Base-by-base conservation (phyloP, 2,329 filamentous ascomycete species). In the Gliomastix tumulicola region DNA sequence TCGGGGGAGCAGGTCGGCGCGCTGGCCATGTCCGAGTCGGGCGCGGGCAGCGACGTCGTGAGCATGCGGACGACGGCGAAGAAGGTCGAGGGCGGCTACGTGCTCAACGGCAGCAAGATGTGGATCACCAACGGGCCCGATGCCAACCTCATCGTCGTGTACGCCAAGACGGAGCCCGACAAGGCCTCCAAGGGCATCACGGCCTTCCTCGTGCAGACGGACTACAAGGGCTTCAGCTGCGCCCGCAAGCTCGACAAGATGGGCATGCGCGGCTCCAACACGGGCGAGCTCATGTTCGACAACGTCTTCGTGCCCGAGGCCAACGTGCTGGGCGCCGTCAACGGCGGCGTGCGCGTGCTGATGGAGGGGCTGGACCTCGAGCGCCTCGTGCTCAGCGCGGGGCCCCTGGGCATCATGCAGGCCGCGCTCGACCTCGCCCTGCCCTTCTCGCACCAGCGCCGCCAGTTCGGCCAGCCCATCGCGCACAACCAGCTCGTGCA, bases 71-170 rank as follows among this genome's bases (percentile, higher is more conserved):
- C 82, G 31, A 82, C 77, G 4, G 90, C 89, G 0, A 84, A 78
- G 56, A 71, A 76, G 44, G 84, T 87, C 10, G 84, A 92, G 50
- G 89, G 88, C 23, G 90, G 90, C 20, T 96, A 84, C 59, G 44
- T 89, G 16, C 68, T 98, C 38, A 88, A 89, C 53, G 90, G 89
- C 21, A 86, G 82, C 42, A 96, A 98, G 72, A 96, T 97, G 90
- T 98, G 90, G 90, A 98, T 98, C 57, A 98, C 90, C 43, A 98
- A 98, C 62, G 87, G 90, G 5, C 90, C 90, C 1, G 89, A 97
- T 56, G 92, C 92, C n/a, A 77, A 95, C 59, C 71, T 84, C 30
- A 81, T 97, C 38, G 79, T 98, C 37, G 88, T 98, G n/a, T 98
- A 98, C 59, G 90, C 90, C 37, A 97, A 97, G 70, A 96, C 90